These are phyloP conservation scores for Salisapilia sapeloensis DNA, from an alignment of 352 stramenopile species.

Conservation along the genomic window DNA sequence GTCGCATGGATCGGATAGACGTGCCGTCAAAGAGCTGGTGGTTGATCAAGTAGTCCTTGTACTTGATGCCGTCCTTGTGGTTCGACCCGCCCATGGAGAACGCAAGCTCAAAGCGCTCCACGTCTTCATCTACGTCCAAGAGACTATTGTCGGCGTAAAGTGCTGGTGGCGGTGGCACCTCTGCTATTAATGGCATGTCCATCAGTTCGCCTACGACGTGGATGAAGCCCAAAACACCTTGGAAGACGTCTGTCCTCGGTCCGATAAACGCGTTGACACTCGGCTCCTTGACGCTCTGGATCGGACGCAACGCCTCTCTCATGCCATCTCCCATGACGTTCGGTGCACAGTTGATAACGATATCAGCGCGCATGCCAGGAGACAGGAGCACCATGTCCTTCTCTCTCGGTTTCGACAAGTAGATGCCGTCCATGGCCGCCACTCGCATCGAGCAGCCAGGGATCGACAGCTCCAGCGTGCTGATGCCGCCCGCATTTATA, in stretches of 20 bases:
- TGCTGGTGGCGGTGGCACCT: slow-evolving; percentile 13
- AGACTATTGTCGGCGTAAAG: slow-evolving; percentile 23
- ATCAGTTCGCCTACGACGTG: slow-evolving; percentile 19
- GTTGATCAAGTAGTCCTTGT: slow-evolving; percentile 69
- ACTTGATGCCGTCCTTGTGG: slow-evolving; percentile 31
- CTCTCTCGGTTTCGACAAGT: slow-evolving; percentile 16
- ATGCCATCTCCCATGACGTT: slow-evolving; percentile 3
- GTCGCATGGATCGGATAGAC: slow-evolving; percentile 25
- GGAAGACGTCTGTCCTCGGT: slow-evolving; percentile 30
- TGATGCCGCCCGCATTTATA: slow-evolving; percentile 34
- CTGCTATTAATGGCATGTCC: slow-evolving; percentile 10
- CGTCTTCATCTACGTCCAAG: slow-evolving; percentile 10
- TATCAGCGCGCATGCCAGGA: slow-evolving; percentile 31
- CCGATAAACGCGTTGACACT: slow-evolving; percentile 30
- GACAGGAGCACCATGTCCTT: slow-evolving; percentile 28
- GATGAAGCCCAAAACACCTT: slow-evolving; percentile 39
- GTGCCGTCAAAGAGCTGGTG: slow-evolving; percentile 25
- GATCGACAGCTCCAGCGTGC: slow-evolving; percentile 32
- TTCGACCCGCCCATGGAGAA: slow-evolving; percentile 28
- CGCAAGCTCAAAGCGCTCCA: slow-evolving; percentile 24
- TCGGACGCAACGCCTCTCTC: slow-evolving; percentile 20
- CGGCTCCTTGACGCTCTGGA: slow-evolving; percentile 28
- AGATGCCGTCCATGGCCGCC: slow-evolving; percentile 39
- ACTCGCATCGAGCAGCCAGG: slow-evolving; percentile 37
- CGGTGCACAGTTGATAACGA: slow-evolving; percentile 37